phyloP scores from a whole-genome alignment of 2,329 filamentous ascomycete genomes.

The Iodosphaeria phyllophila region DNA sequence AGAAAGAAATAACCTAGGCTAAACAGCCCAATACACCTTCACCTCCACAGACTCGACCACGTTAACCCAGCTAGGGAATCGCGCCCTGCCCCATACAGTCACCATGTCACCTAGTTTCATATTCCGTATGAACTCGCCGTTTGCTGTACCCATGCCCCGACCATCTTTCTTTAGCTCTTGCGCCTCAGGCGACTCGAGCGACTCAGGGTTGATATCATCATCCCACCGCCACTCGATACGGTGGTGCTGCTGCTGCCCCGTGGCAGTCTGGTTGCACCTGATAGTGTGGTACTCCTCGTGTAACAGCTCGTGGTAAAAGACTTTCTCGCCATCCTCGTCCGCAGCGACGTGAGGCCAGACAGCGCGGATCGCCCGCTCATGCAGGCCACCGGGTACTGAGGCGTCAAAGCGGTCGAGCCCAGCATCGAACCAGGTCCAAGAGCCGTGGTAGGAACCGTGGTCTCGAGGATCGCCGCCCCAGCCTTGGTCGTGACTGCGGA shows the following conservation, averaged over 20 bases:
- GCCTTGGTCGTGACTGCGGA: slow-evolving; percentile 39
- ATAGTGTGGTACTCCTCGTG: slow-evolving; percentile 20
- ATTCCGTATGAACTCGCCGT: slow-evolving; percentile 34
- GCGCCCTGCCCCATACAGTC: slow-evolving; percentile 40
- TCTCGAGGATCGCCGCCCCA: slow-evolving; percentile 20
- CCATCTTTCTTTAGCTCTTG: slow-evolving; percentile 21
- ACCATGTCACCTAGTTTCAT: slow-evolving; percentile 41
- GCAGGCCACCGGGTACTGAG: slow-evolving; percentile 4
- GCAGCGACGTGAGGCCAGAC: slow-evolving; percentile 9
- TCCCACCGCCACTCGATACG: slow-evolving; percentile 32
- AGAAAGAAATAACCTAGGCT: slow-evolving; percentile 1
- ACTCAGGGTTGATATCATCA: slow-evolving; percentile 26
- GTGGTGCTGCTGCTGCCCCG: slow-evolving; percentile 18
- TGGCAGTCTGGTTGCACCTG: slow-evolving; percentile 25
- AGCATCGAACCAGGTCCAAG: slow-evolving; percentile 46
- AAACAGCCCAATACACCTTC: slow-evolving; percentile 39
- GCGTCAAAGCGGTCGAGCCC: slow-evolving; percentile 36
- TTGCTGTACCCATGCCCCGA: slow-evolving; percentile 28
- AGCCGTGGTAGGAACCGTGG: slow-evolving; percentile 22
- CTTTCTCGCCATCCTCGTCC: slow-evolving; percentile 5
- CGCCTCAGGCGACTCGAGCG: slow-evolving; percentile 21
- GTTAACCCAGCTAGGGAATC: slow-evolving; percentile 36
- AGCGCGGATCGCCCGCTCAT: slow-evolving; percentile 12
- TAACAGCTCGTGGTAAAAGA: slow-evolving; percentile 19
- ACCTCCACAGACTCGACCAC: slow-evolving; percentile 27